These are phyloP conservation scores for Cryptosporidium sp. DNA, from an alignment of 169 alveolate genomes.

Conservation along the genomic window DNA sequence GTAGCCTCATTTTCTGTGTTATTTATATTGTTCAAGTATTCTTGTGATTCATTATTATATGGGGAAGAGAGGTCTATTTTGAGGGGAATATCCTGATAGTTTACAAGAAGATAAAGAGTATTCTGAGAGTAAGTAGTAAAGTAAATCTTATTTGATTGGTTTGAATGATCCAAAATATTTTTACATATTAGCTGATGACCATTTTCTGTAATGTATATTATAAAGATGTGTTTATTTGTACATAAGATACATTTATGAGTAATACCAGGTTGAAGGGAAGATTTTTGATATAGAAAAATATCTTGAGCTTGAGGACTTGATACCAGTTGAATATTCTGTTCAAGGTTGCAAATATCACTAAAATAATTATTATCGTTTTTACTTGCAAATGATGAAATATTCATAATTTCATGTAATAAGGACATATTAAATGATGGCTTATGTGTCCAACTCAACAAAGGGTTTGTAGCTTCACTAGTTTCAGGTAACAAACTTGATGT, in stretches of 20 bases:
- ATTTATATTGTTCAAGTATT: background rate
- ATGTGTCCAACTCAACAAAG: constrained; percentile 23
- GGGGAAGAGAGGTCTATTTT: constrained; percentile 33
- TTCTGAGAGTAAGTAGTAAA: constrained; percentile 33
- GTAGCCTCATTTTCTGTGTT: background rate
- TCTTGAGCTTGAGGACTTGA: background rate
- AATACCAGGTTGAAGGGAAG: background rate
- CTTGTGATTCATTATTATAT: background rate
- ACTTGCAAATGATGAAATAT: background rate
- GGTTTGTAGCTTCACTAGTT: background rate
- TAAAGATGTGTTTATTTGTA: constrained; percentile 1
- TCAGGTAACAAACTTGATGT: background rate
- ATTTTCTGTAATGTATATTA: constrained; percentile 15
- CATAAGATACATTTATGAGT: constrained; percentile 21
- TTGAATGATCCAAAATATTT: constrained; percentile 47
- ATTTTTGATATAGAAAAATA: background rate
- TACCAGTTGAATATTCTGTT: constrained; percentile 7
- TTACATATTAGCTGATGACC: constrained; percentile 46
- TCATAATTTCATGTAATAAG: background rate
- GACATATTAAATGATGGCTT: constrained; percentile 11
- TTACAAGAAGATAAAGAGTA: constrained; percentile 35
- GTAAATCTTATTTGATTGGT: constrained; percentile 39
- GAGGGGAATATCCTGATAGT: constrained; percentile 53
- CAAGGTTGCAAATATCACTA: background rate
- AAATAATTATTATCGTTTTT: background rate